phyloP scores from a whole-genome alignment of 148 eudicot genomes.

The Rhododendron ferrugineum region DNA sequence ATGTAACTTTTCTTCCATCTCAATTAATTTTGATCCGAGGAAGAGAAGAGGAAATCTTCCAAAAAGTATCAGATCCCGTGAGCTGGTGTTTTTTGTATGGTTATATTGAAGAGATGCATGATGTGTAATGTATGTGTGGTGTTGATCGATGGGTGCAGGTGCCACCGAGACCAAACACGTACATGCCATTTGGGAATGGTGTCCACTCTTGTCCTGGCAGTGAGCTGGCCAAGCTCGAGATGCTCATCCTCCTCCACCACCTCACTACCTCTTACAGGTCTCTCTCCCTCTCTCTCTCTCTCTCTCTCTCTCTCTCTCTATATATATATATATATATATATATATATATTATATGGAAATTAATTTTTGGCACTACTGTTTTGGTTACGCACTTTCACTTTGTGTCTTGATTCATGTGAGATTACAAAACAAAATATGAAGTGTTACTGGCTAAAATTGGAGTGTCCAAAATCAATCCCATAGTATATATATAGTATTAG shows the following conservation, averaged over 20 bases:
- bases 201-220: slow-evolving; percentile 88
- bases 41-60: slow-evolving; percentile 12
- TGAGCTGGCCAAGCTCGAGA: slow-evolving; percentile 85
- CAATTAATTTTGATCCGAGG: background rate
- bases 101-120: background rate
- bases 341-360: too few species aligned
- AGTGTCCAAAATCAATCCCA: too few species aligned
- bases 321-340: too few species aligned
- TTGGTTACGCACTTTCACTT: too few species aligned
- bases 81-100: slow-evolving; percentile 28
- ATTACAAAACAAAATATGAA: too few species aligned
- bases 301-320: background rate
- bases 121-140: slow-evolving; percentile 12
- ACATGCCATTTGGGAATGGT: slow-evolving; percentile 87
- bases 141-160: slow-evolving; percentile 41
- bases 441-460: too few species aligned
- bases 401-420: too few species aligned
- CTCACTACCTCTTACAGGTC: slow-evolving; percentile 49
- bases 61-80: slow-evolving; percentile 30
- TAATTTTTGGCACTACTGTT: too few species aligned
- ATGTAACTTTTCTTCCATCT: background rate
- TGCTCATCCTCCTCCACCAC: slow-evolving; percentile 76
- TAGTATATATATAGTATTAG: too few species aligned
- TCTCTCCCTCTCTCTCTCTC: background rate
- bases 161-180: slow-evolving; percentile 62